Evolutionary conservation across 495 filamentous ascomycete genomes (phyloP), one percentile per base, ranked within the genome.

Genomic region (Penicillium arizonense): DNA sequence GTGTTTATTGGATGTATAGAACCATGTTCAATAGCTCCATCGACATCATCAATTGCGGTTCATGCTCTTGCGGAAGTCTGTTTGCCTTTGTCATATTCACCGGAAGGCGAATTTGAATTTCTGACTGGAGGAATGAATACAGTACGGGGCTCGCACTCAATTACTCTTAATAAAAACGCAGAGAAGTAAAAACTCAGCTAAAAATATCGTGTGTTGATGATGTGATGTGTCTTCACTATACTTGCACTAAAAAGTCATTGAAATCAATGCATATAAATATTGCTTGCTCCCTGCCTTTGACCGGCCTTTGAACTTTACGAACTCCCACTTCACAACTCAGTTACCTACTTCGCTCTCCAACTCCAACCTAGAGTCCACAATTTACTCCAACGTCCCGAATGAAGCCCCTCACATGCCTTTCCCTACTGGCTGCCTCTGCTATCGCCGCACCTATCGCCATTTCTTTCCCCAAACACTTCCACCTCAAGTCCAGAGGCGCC

Each of bases 401-500:
- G 71, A 71, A 69, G 47, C 53, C 73, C 52, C 40, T 74, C 61
- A 37, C 64, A 26, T 55, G 56, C 10, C 51, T 74, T 42, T 52
- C 62, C 32, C 30, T 74, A 10, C 46, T 74, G 28, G 52, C 61
- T 34, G 58, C 68, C 20, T 52, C 65, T 6, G 64, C 51, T 37
- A 41, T 61, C 10, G 68, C 68, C 16, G 63, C 35, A 46, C 55
- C 56, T 9, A 10, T 62, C 44, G 51, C 53, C 44, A 58, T 44
- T 24, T 13, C 59, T 26, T 26, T 26, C 33, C 6, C 61, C 3
- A 61, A 61, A 18, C 52, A 62, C 14, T 81, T 78, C 59, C 62
- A 70, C 42, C 64, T 81, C 33, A 77, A 77, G 64, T 76, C 74
- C 10, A 54, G 55, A 2, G 70, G 61, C 13, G 60, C 73, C 18